Base-by-base conservation (phyloP, 495 filamentous ascomycete genomes). In the Penicillium parvum region DNA sequence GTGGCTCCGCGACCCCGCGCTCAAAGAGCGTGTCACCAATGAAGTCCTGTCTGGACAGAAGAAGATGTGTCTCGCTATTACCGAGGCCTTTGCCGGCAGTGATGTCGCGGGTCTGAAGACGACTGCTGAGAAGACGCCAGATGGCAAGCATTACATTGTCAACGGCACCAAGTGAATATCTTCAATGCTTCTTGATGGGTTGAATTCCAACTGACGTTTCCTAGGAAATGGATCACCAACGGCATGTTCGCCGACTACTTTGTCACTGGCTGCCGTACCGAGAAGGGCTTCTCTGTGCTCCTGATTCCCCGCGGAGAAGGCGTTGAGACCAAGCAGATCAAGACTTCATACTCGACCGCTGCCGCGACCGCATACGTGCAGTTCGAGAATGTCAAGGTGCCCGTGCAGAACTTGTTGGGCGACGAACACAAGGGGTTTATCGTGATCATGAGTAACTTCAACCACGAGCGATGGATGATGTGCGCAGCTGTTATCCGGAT, bases 371-470 rank as follows among this genome's bases (percentile, higher is more conserved):
- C 88, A 4, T 92, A 80, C 61, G 77, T 95, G 52, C 82, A 88
- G 40, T 92, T 86, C 60, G 83, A 90, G 64, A 88, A 90, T 53
- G 86, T 89, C 62, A 88, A 89, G 70, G 88, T 92, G 7, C 88
- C 88, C 2, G 80, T 78, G 11, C 75, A 81, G 57, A 83, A 92
- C 65, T 74, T 92, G 9, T 76, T 95, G 6, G 88, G 88, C 43
- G 73, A 85, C 60, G 88, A 92, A 57, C 77, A 92, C 75, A 86
- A 90, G 68, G 88, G 88, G 8, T 89, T 95, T 62, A 76, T 82
- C 35, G 86, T 92, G n/a, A 88, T 92, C 63, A 85, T 90, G 60
- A 79, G 73, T 66, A 90, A 91, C 67, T 90, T 90, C 73, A 88
- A 88, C 72, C 84, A 88, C 66, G 84, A 85, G 68, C 77, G 83